These are phyloP conservation scores for Gamarada debralockiae DNA, from an alignment of 495 filamentous ascomycete species.

Conservation along the genomic window DNA sequence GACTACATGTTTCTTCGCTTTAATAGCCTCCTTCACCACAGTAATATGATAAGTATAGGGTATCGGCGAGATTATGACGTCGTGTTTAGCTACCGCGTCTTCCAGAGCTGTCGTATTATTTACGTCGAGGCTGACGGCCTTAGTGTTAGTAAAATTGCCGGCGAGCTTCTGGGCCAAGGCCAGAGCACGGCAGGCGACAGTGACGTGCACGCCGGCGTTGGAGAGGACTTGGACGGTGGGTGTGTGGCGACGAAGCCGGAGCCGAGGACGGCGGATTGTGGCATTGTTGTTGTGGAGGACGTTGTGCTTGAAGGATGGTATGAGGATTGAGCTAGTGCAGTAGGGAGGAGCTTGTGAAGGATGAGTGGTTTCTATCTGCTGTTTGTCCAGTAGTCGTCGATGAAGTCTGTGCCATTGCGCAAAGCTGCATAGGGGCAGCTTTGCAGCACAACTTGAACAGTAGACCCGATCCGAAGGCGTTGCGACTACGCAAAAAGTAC, in stretches of 20 bases:
- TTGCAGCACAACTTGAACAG: too few relatives aligned
- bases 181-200: conserved; percentile 85
- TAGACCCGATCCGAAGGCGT: too few relatives aligned
- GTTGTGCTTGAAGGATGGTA: too few relatives aligned
- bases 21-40: conserved; percentile 88
- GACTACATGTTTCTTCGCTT: conserved; percentile 88
- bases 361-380: too few relatives aligned
- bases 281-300: too few relatives aligned
- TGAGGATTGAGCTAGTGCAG: too few relatives aligned
- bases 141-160: conserved; percentile 62
- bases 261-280: too few relatives aligned
- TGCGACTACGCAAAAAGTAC: too few relatives aligned
- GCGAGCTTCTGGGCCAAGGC: conserved; percentile 68
- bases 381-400: too few relatives aligned
- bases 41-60: conserved; percentile 87
- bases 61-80: conserved; percentile 76
- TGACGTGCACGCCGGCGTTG: background rate
- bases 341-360: too few relatives aligned
- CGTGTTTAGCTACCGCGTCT: conserved; percentile 66
- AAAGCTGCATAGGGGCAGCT: too few relatives aligned
- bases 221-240: background rate
- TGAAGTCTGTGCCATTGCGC: too few relatives aligned
- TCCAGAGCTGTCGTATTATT: conserved; percentile 70
- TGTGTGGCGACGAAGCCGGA: background rate
- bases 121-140: conserved; percentile 77